These are phyloP conservation scores for Solanum hybrid DNA, from an alignment of 305 asterid species.

Conservation along the genomic window DNA sequence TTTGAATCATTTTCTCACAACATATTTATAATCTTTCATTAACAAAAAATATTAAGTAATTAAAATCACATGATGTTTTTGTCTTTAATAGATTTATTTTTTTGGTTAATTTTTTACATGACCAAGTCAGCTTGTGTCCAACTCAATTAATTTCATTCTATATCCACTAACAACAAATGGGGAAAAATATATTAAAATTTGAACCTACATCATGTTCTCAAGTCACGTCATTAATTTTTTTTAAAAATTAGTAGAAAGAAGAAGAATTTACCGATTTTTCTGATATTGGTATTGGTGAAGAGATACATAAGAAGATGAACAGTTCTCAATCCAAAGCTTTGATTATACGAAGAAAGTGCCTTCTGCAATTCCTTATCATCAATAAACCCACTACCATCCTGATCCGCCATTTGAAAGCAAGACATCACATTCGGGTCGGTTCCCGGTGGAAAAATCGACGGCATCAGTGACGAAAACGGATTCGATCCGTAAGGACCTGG, in stretches of 20 bases:
- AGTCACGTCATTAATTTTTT: no score
- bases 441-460: conserved; percentile 84
- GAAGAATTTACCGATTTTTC: conserved; percentile 55
- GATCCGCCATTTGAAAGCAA: conserved; percentile 78
- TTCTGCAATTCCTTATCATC: conserved; percentile 90
- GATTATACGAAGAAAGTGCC: conserved; percentile 60
- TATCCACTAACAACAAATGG: neutral
- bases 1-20: no score
- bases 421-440: conserved; percentile 78
- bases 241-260: neutral
- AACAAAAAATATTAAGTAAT: no score
- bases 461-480: conserved; percentile 58
- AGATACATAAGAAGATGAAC: conserved; percentile 87
- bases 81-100: no score
- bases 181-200: neutral
- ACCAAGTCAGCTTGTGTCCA: no score
- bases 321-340: conserved; percentile 79
- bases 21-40: no score
- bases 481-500: conserved; percentile 34
- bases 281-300: conserved; percentile 66
- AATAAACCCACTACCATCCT: conserved; percentile 84
- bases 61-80: no score
- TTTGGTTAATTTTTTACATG: no score
- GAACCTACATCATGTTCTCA: no score
- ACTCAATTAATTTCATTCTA: no score